Conservation (phyloP, 1,284 basidiomycete genomes). For the Caloboletus firmus region DNA sequence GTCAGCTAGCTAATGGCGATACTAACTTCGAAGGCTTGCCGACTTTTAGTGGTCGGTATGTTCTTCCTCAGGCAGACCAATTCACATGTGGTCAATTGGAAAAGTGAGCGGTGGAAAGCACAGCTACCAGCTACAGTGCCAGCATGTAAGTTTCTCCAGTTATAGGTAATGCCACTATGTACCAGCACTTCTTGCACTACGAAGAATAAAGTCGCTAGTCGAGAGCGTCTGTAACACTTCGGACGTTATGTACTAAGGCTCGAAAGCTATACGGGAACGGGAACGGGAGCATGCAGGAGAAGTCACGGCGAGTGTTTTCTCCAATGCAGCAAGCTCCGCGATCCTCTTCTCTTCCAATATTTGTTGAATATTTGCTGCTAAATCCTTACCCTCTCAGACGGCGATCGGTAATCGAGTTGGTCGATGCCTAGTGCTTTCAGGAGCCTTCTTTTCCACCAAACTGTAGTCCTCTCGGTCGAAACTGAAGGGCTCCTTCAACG, state of each 20-base stretch:
- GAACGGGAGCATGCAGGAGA: neutral
- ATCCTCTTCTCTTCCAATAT: conserved; percentile 8
- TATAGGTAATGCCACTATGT: neutral
- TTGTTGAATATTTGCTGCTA: conserved; percentile 1
- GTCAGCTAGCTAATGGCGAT: neutral
- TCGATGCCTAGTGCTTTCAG: conserved; percentile 3
- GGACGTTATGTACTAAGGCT: neutral
- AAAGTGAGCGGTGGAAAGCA: neutral
- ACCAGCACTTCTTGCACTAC: too few relatives aligned
- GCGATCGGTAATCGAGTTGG: conserved; percentile 5
- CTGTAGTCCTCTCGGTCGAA: conserved; percentile 8
- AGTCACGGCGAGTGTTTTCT: neutral
- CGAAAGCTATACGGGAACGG: neutral
- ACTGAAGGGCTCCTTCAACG: conserved; percentile 7
- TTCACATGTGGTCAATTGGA: neutral
- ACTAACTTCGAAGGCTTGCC: neutral
- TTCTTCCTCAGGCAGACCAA: neutral
- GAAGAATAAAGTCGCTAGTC: too few relatives aligned
- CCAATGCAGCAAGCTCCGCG: neutral
- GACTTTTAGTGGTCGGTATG: neutral
- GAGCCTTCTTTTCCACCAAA: conserved; percentile 4
- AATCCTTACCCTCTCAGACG: neutral
- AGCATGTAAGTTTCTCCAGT: neutral
- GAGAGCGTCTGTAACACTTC: too few relatives aligned
- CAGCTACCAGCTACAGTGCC: neutral